Evolutionary conservation across 139 green algal genomes (phyloP), one percentile per base, ranked within the genome.

Genomic region (Ettlia oleoabundans): DNA sequence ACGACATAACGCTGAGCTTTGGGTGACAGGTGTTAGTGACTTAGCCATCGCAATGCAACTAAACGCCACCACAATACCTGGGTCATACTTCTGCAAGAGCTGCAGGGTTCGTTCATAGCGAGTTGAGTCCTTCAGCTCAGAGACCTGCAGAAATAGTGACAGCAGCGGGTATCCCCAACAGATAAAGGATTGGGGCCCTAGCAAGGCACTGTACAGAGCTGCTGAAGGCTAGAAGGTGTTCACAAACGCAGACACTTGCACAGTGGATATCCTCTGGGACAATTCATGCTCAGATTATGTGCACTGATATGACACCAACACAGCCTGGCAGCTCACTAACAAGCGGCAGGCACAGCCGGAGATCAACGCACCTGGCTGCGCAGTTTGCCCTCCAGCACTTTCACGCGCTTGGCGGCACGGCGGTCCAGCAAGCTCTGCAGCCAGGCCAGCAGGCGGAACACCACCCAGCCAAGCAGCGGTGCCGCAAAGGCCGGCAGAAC

Each of bases 81-180:
- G 73, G 52, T 80, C 73, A 52, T 69, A 80, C 38, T 80, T 80
- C 26, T 80, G 73, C 35, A 80, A 52, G 52, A 80, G 73, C 3
- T 35, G 26, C 53, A 80, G 73, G 26, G 73, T 80, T 51, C 73
- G 73, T 4, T 80, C 52, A 52, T 80, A 80, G 33, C 73, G 73
- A 5, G 73, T 80, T 4, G 73, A 80, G 53, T 80, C 73, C 35
- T 80, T 80, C 30, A 80, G 73, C 53, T 80, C 73, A 0, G 73
- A 9, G 35, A 80, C 47, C 71, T 78, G 69, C 30, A 42, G 40
- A 38, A 10, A 15, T 15, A n/a, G n/a, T n/a, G n/a, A n/a, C n/a
- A n/a, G n/a, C n/a, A n/a, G n/a, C n/a, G n/a, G n/a, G n/a, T n/a
- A n/a, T n/a, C n/a, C n/a, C n/a, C n/a, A n/a, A n/a, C n/a, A n/a